phyloP scores from a whole-genome alignment of 1,284 basidiomycete genomes.

The Cerrena zonata region DNA sequence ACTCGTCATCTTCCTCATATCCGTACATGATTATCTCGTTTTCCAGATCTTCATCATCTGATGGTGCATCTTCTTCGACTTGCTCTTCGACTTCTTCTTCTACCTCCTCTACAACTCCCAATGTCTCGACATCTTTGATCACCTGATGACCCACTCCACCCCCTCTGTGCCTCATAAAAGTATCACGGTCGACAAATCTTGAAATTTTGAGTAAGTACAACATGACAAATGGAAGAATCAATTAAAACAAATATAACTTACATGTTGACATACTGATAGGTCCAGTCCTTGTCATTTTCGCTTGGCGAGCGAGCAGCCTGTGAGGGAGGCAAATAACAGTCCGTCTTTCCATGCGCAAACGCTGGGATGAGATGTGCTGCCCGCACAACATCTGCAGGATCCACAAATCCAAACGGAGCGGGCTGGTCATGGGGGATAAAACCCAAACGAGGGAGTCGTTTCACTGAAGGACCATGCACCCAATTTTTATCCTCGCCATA shows the following conservation, averaged over 20 bases:
- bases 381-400: slow-evolving; percentile 20
- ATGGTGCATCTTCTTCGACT: background rate
- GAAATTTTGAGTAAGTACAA: slow-evolving; percentile 20
- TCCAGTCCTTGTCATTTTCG: slow-evolving; percentile 12
- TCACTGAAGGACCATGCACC: slow-evolving; percentile 7
- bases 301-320: background rate
- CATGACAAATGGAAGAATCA: slow-evolving; percentile 11
- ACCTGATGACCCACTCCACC: background rate
- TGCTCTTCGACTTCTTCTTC: background rate
- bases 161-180: slow-evolving; percentile 16
- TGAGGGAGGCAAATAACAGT: slow-evolving; percentile 9
- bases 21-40: background rate
- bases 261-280: slow-evolving; percentile 17
- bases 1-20: background rate
- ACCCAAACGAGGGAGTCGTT: slow-evolving; percentile 10
- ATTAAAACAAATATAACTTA: slow-evolving; percentile 16
- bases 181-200: slow-evolving; percentile 22
- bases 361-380: slow-evolving; percentile 21
- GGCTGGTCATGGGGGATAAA: slow-evolving; percentile 8
- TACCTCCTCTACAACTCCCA: background rate
- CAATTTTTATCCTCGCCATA: slow-evolving; percentile 9
- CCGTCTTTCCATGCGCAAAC: too few species aligned
- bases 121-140: background rate
- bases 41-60: background rate
- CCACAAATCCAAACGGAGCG: slow-evolving; percentile 21